A percentile compares a stretch with the other conserved stretches of the same genome.
These are phyloP conservation scores for Ophiostoma ulmi DNA, from an alignment of 2,329 filamentous ascomycete species.

Conservation along the genomic window DNA sequence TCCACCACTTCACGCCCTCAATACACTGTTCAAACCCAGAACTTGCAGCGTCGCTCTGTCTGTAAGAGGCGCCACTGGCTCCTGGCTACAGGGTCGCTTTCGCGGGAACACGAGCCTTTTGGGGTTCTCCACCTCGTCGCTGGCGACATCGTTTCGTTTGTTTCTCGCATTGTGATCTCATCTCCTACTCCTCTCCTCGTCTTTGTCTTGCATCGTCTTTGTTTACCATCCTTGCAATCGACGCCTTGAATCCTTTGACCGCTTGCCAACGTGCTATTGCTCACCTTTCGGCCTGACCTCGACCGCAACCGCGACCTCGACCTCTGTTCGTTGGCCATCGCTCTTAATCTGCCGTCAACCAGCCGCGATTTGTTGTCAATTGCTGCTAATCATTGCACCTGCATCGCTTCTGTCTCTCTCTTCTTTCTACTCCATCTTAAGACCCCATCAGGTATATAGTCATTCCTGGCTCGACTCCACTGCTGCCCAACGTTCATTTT, in stretches of 20 bases:
- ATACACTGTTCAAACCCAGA: constrained; percentile 12
- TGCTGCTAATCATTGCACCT: not conserved
- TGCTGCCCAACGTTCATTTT: constrained; percentile 25
- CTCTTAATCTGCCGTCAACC: not conserved
- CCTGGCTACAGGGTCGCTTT: constrained; percentile 10
- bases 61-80: constrained; percentile 9
- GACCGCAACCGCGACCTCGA: not conserved
- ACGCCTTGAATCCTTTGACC: not conserved
- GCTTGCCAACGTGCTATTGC: not conserved
- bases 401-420: constrained; percentile 7
- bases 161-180: not conserved
- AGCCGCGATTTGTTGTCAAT: not conserved
- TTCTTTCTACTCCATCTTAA: constrained; percentile 28
- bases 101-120: constrained; percentile 14
- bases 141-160: constrained; percentile 10
- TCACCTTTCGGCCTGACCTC: not conserved
- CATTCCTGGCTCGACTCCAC: constrained; percentile 21
- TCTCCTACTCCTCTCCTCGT: not conserved
- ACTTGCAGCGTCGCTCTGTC: constrained; percentile 7
- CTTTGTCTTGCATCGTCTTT: not conserved
- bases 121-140: constrained; percentile 18
- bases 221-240: not conserved
- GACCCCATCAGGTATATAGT: constrained; percentile 30
- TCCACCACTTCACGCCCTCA: not conserved
- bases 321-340: not conserved